Conservation (phyloP, 257 asterid species). For the Buddleja alternifolia region DNA sequence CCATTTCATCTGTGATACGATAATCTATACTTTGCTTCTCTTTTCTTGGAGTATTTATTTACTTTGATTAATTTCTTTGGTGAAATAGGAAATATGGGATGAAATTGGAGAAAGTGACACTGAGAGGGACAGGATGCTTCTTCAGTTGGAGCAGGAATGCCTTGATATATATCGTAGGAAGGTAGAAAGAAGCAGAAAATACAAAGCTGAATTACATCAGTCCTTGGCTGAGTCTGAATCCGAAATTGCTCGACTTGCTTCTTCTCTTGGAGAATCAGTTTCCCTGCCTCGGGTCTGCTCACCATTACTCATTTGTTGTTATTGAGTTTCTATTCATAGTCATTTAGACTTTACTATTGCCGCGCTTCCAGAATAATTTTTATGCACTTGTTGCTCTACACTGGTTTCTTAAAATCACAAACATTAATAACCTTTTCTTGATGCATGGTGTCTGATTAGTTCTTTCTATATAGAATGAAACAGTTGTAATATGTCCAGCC, state of each 20-base stretch:
- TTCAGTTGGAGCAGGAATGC: slow-evolving; percentile 84
- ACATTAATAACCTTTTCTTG: not conserved
- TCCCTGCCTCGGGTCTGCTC: slow-evolving; percentile 54
- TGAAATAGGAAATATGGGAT: slow-evolving; percentile 70
- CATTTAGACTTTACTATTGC: not conserved
- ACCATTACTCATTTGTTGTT: not conserved
- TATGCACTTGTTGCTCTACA: not conserved
- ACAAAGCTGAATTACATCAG: slow-evolving; percentile 62
- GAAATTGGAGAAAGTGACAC: slow-evolving; percentile 70
- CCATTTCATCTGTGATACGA: not conserved
- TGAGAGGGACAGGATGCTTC: slow-evolving; percentile 76
- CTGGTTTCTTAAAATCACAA: not conserved
- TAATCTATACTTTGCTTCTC: not conserved
- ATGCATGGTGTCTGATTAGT: not conserved
- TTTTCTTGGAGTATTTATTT: not conserved
- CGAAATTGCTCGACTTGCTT: slow-evolving; percentile 58
- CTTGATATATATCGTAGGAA: slow-evolving; percentile 69
- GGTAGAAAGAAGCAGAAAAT: slow-evolving; percentile 65
- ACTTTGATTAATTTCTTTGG: slow-evolving; percentile 2
- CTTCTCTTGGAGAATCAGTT: slow-evolving; percentile 69
- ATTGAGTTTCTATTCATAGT: not conserved
- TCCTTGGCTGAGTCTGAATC: slow-evolving; percentile 65
- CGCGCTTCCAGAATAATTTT: not conserved
- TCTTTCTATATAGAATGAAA: not conserved
- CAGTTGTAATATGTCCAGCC: not conserved